These are phyloP conservation scores for Aspergillus sp. DNA, from an alignment of 2,329 filamentous ascomycete genomes.

Conservation along the genomic window DNA sequence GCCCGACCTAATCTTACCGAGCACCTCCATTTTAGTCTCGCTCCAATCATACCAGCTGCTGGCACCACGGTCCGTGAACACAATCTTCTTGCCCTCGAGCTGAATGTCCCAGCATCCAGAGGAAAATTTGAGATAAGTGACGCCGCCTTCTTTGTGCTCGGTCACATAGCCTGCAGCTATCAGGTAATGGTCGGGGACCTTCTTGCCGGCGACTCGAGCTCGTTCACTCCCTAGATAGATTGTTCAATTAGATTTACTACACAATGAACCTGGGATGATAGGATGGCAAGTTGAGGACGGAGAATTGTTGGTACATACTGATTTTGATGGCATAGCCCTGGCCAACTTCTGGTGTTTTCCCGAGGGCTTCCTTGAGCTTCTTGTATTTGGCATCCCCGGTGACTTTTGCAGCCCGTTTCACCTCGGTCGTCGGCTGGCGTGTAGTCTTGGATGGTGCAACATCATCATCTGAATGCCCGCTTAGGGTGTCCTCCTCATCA, in stretches of 20 bases:
- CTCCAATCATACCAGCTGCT: background rate
- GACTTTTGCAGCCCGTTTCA: background rate
- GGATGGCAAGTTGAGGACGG: background rate
- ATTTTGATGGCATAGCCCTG: constrained; percentile 6
- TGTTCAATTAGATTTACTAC: background rate
- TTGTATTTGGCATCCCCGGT: background rate
- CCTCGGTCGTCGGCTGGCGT: background rate
- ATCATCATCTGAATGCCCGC: no score
- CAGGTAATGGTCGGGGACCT: background rate
- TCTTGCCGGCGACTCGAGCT: background rate
- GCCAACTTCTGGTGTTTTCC: background rate
- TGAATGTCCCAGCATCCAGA: background rate
- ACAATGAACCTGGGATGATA: background rate
- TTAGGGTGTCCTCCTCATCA: no score
- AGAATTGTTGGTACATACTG: background rate
- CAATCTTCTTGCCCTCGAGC: background rate
- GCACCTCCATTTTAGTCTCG: background rate
- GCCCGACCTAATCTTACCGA: background rate
- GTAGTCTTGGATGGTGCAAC: background rate
- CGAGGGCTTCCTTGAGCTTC: background rate
- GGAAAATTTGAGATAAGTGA: background rate
- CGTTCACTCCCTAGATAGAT: background rate
- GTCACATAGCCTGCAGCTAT: background rate
- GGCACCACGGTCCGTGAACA: background rate
- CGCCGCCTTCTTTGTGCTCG: background rate